A percentile compares a stretch with the other conserved stretches of the same genome.
phyloP scores from a whole-genome alignment of 2,329 filamentous ascomycete genomes.

The Colletotrichum noveboracense region DNA sequence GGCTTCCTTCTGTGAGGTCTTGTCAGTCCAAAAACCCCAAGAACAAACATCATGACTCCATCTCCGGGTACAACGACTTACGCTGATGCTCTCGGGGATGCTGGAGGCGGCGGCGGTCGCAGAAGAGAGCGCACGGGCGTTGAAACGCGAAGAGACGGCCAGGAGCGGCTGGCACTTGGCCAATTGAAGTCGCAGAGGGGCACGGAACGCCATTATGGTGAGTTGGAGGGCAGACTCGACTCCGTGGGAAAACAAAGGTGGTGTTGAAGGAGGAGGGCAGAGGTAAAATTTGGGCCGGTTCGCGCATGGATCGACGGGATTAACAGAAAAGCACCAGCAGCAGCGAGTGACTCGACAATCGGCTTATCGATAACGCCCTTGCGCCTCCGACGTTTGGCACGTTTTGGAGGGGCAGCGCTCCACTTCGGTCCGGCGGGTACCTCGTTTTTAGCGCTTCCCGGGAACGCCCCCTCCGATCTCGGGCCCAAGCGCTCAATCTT shows the following conservation, averaged over 20 bases:
- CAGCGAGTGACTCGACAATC: conserved; percentile 5
- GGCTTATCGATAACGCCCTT: conserved; percentile 16
- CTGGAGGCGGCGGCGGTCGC: conserved; percentile 41
- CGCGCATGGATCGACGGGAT: background rate
- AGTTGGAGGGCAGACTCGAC: background rate
- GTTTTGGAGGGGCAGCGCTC: background rate
- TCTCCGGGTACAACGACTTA: conserved; percentile 20
- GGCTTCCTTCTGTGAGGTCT: conserved; percentile 31
- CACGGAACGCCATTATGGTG: conserved; percentile 43
- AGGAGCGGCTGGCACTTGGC: conserved; percentile 27
- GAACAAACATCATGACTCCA: background rate
- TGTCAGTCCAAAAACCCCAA: background rate
- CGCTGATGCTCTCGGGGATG: conserved; percentile 38
- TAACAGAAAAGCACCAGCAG: background rate
- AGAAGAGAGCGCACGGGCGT: conserved; percentile 35
- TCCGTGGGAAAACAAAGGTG: background rate
- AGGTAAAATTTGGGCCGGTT: conserved; percentile 15
- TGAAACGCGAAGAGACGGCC: conserved; percentile 29
- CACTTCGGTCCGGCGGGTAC: background rate
- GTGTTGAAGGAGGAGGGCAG: background rate
- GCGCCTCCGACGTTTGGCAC: background rate
- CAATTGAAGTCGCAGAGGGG: conserved; percentile 43
- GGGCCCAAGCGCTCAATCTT: background rate
- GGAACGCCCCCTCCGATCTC: background rate
- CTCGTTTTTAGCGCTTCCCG: background rate